Base-by-base conservation (phyloP, 371 early-diverging fungal genomes). In the Mucor saturninus region DNA sequence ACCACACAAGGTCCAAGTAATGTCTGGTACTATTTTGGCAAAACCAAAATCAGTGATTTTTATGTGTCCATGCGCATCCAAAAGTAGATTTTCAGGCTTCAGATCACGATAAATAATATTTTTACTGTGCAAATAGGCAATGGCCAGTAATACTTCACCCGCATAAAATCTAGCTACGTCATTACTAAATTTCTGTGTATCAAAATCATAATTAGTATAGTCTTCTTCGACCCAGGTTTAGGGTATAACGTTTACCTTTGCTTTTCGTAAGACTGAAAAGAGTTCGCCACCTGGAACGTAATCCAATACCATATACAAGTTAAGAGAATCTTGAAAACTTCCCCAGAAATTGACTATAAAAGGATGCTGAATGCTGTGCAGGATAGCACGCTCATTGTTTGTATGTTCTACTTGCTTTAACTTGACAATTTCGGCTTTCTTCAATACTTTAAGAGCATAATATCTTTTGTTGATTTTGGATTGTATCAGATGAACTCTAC, bases 11-110 rank as follows among this genome's bases (percentile, higher is more conserved):
- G 98, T 98, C 96, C 96, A 96, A 13, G 98, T 98, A 60, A 91
- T 89, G 69, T 79, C 71, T 7, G 93, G 91, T 0, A 98, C 94
- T 65, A 90, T 79, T 71, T 98, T 99, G 48, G 99, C 97, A 84
- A 99, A 99, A 2, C 99, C 99, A 83, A 99, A 98, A 79, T 99
- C 99, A 5, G 97, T 97, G 58, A 99, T 93, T 80, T 97, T 97
- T 71, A 99, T 94, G 76, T 99, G 96, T 4, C 99, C 99, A 59
- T 86, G 83, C n/a, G 81, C 75, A 68, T 93, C 95, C 53, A 99
- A 77, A 45, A 99, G 72, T 56, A 98, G 73, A 75, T 98, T 98
- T 76, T 92, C 96, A 3, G 98, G 98, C 75, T 97, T 95, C 62
- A 98, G 78, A 83, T 98, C 98, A 45, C 98, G 87, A 83, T 97